Conservation (phyloP, 1,284 basidiomycete genomes). For the Tilletiaria anomala region DNA sequence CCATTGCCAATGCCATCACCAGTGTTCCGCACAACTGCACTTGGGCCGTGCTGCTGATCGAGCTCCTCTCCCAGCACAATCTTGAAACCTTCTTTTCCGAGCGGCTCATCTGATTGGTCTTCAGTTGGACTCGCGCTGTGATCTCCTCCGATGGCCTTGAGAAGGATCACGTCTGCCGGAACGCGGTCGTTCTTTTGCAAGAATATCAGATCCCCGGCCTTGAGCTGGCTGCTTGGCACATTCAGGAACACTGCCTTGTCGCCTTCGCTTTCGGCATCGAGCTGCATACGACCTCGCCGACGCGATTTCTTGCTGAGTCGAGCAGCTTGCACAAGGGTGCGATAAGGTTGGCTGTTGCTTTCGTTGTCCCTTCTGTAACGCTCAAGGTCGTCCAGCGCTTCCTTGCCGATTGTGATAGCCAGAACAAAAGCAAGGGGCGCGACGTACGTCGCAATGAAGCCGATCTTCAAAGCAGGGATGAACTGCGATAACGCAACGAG, state of each 20-base stretch:
- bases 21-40: background rate
- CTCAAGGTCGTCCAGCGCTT: constrained; percentile 94
- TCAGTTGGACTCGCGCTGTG: constrained; percentile 17
- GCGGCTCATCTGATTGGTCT: background rate
- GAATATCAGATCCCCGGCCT: constrained; percentile 78
- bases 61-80: constrained; percentile 19
- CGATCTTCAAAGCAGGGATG: constrained; percentile 91
- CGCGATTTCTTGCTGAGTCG: background rate
- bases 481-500: constrained; percentile 93
- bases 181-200: constrained; percentile 96
- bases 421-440: constrained; percentile 91
- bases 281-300: background rate
- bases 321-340: constrained; percentile 51
- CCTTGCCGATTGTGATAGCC: constrained; percentile 90
- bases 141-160: constrained; percentile 53
- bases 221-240: constrained; percentile 65
- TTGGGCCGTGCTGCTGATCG: constrained; percentile 7
- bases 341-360: constrained; percentile 84
- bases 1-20: too few species aligned
- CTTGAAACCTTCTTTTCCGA: constrained; percentile 2
- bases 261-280: background rate
- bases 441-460: constrained; percentile 89
- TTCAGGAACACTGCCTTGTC: constrained; percentile 5
- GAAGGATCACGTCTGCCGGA: constrained; percentile 80
- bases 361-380: constrained; percentile 79